These are phyloP conservation scores for Spinellus fusiger DNA, from an alignment of 192 early-diverging fungal species.

Conservation along the genomic window DNA sequence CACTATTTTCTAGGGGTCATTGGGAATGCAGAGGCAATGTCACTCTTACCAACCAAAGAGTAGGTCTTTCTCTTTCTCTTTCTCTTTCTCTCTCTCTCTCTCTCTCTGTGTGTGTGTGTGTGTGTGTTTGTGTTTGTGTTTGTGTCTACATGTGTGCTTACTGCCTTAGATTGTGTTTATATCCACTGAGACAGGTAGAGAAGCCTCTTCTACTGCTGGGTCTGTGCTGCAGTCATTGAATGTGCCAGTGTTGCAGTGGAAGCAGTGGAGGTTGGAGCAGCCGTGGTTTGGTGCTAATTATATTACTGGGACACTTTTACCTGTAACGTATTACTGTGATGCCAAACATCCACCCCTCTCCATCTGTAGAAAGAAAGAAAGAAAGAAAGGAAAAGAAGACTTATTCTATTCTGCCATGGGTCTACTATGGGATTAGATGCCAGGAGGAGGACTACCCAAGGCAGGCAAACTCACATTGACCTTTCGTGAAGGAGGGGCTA, in stretches of 20 bases:
- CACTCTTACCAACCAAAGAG: conserved; percentile 29
- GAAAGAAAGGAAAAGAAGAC: conserved; percentile 1
- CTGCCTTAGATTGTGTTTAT: conserved; percentile 30
- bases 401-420: background rate
- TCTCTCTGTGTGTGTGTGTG: background rate
- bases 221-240: conserved; percentile 26
- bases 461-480: conserved; percentile 37
- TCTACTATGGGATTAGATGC: conserved; percentile 21
- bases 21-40: conserved; percentile 22
- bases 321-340: conserved; percentile 25
- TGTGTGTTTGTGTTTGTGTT: background rate
- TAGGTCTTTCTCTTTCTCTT: background rate
- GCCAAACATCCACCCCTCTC: too few relatives aligned
- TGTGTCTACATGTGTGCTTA: too few relatives aligned
- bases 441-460: conserved; percentile 39
- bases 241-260: conserved; percentile 30
- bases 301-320: conserved; percentile 32
- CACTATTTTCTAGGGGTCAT: conserved; percentile 10
- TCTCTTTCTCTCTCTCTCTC: background rate
- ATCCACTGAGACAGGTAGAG: too few relatives aligned
- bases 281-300: conserved; percentile 54
- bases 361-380: too few relatives aligned
- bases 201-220: conserved; percentile 6
- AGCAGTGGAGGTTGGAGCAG: conserved; percentile 39
- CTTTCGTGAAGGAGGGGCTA: conserved; percentile 51